A percentile compares a stretch with the other conserved stretches of the same genome.
Evolutionary conservation across 169 alveolate species (phyloP).

Genomic region (Eimeria acervulina): DNA sequence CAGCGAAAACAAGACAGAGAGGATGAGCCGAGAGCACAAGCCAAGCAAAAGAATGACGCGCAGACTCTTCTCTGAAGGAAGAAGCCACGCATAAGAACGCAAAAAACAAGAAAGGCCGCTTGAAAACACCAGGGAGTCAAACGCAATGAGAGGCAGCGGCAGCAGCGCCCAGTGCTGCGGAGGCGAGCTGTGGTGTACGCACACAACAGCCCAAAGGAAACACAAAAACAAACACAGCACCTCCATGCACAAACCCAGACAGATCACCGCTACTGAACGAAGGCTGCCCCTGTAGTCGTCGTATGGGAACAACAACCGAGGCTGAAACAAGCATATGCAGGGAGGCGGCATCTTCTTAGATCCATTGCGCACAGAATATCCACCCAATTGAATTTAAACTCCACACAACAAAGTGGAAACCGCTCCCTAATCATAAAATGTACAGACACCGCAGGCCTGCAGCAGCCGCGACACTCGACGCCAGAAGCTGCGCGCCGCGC

Average conservation of each 20-base stretch:
- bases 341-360: conserved; percentile 59
- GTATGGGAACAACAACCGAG: conserved; percentile 73
- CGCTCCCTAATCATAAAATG: neutral
- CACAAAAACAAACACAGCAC: conserved; percentile 38
- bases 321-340: conserved; percentile 69
- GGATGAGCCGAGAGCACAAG: conserved; percentile 26
- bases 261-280: conserved; percentile 19
- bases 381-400: neutral
- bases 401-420: neutral
- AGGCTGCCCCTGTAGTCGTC: conserved; percentile 79
- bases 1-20: conserved; percentile 37
- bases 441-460: neutral
- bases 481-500: neutral
- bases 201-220: conserved; percentile 53
- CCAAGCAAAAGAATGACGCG: conserved; percentile 64
- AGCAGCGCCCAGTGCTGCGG: conserved; percentile 57
- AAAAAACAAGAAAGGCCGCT: conserved; percentile 5
- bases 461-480: neutral
- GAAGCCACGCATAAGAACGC: conserved; percentile 49
- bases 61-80: conserved; percentile 65
- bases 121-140: neutral
- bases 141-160: conserved; percentile 22
- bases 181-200: conserved; percentile 38
- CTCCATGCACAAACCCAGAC: conserved; percentile 67
- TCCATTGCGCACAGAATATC: neutral